These are phyloP conservation scores for Blastosporella zonata DNA, from an alignment of 1,284 basidiomycete species.

Conservation along the genomic window DNA sequence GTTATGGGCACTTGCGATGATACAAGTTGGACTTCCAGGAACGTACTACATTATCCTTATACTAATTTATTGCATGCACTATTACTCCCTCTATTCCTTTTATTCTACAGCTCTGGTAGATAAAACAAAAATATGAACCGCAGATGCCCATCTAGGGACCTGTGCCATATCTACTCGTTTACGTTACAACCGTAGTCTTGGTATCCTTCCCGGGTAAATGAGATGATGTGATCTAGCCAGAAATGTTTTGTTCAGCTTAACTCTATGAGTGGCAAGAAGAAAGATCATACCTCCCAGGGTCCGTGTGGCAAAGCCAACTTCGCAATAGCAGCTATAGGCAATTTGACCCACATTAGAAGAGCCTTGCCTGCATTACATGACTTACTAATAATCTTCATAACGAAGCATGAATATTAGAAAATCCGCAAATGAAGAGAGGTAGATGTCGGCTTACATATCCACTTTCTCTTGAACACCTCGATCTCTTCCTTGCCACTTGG, in stretches of 20 bases:
- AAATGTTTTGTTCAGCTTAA: constrained; percentile 1
- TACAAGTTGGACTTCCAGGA: too few species aligned
- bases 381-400: constrained; percentile 41
- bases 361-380: constrained; percentile 1
- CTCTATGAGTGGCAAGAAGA: background rate
- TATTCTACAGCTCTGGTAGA: too few species aligned
- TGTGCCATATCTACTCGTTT: constrained; percentile 21
- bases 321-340: constrained; percentile 62
- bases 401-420: constrained; percentile 6
- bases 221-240: constrained; percentile 51
- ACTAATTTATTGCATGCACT: constrained; percentile 4
- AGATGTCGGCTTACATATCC: constrained; percentile 59
- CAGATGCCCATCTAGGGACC: too few species aligned
- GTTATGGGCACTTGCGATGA: too few species aligned
- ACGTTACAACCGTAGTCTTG: constrained; percentile 48
- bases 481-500: constrained; percentile 52
- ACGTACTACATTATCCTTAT: background rate
- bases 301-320: constrained; percentile 70
- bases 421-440: background rate
- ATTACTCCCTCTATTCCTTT: background rate
- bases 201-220: constrained; percentile 59
- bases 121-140: too few species aligned
- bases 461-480: constrained; percentile 77
- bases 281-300: constrained; percentile 56
- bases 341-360: background rate